Evolutionary conservation across 192 early-diverging fungal species (phyloP), one percentile per base, ranked within the genome.

Genomic region (Helicostylum pulchrum): DNA sequence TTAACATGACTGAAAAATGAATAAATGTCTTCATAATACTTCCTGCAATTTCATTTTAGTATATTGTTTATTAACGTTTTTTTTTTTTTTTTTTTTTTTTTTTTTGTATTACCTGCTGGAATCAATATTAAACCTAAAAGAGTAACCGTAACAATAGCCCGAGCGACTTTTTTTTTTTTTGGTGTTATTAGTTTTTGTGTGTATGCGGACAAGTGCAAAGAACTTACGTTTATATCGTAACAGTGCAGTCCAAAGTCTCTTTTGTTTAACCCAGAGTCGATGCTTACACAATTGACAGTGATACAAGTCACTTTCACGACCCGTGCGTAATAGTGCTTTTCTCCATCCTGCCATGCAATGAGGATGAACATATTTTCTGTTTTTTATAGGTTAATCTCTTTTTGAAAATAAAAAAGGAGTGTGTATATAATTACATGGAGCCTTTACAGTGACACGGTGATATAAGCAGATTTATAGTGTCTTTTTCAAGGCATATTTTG

Each of bases 301-400:
- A 31, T 74, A 59, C 1, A 68, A 47, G 21, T 76, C 74, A 2
- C 15, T 47, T 1, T 67, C 55, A 31, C 69, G 44, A 5, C 66
- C 69, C 34, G 30, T 45, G 11, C 51, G 17, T 11, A 76, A 31
- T 23, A 71, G 19, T 17, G 62, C 36, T 31, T 62, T 52, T 26
- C 74, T 66, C 74, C 74, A 76, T 21, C 55, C 66, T 7, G 39
- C 61, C 17, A 76, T 56, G 23, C 74, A 76, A 15, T 23, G 42
- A 23, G 62, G 46, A 64, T 76, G 74, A 26, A 76, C 65, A 19
- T 71, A 76, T 54, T 76, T 76, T 39, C 74, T 76, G n/a, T n/a
- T 45, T 14, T 42, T 36, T 54, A 53, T 50, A 50, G 20, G 15
- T 20, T 60, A 6, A 43, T 50, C 19, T 50, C 26, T n/a, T n/a